Conservation (phyloP, 768 basidiomycete species). For the Xanthoconium purpureum region DNA sequence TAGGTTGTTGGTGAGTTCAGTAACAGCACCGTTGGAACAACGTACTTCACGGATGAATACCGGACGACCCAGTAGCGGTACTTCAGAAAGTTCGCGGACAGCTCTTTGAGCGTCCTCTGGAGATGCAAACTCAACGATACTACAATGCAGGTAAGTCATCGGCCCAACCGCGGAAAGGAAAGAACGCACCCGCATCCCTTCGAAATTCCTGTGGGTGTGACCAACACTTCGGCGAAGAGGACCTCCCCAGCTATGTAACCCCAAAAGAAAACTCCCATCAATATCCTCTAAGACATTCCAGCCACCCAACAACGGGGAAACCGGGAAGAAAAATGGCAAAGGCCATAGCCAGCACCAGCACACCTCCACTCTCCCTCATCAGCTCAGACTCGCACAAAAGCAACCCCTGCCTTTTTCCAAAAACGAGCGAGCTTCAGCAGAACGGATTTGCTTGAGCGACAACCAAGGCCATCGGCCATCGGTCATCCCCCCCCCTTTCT, state of each 20-base stretch:
- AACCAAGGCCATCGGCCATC: conserved; percentile 16
- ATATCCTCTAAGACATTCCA: conserved; percentile 76
- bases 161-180: not conserved
- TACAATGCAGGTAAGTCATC: conserved; percentile 33
- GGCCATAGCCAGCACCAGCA: conserved; percentile 35
- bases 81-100: conserved; percentile 87
- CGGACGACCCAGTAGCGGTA: conserved; percentile 85
- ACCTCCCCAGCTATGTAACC: conserved; percentile 97
- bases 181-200: conserved; percentile 96
- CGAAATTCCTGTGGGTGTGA: conserved; percentile 93
- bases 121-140: conserved; percentile 94
- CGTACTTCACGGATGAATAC: conserved; percentile 94
- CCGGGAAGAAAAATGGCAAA: conserved; percentile 38
- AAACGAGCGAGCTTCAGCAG: conserved; percentile 35
- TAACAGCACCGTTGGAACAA: not conserved
- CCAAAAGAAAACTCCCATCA: conserved; percentile 91
- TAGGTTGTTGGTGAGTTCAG: conserved; percentile 28
- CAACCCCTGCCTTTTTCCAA: conserved; percentile 32
- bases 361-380: conserved; percentile 35
- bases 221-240: conserved; percentile 98
- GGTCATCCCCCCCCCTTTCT: conserved; percentile 29
- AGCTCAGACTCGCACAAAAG: conserved; percentile 34
- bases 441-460: conserved; percentile 33
- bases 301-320: conserved; percentile 46
- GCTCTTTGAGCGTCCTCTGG: conserved; percentile 87